Percentiles rank a stretch among this genome's conserved stretches.
Evolutionary conservation across 129 eudicot species (phyloP).

Genomic region (Arctium lappa): DNA sequence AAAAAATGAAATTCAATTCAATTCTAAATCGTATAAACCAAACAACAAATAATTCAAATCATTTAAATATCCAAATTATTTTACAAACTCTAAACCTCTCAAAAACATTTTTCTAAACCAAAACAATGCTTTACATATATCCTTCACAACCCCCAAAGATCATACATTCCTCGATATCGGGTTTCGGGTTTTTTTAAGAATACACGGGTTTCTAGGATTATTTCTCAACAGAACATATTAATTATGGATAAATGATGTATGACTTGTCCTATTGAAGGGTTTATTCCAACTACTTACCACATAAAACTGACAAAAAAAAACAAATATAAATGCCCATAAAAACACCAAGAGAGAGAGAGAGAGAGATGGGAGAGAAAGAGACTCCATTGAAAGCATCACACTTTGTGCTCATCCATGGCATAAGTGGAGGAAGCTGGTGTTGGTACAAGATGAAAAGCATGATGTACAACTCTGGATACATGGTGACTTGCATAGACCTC

Average conservation of each 20-base stretch:
- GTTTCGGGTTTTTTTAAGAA: background rate
- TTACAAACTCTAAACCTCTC: background rate
- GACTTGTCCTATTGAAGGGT: constrained; percentile 38
- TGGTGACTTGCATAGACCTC: constrained; percentile 49
- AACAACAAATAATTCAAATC: too few relatives aligned
- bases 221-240: constrained; percentile 15
- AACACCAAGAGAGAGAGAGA: background rate
- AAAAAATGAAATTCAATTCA: too few relatives aligned
- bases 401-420: constrained; percentile 57
- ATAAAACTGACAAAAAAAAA: constrained; percentile 24
- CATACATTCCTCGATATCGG: background rate
- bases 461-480: constrained; percentile 45
- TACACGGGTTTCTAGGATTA: constrained; percentile 8
- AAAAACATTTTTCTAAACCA: background rate
- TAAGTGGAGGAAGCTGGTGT: constrained; percentile 53
- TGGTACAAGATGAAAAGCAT: constrained; percentile 53
- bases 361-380: constrained; percentile 23
- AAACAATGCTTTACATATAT: background rate
- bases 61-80: too few relatives aligned
- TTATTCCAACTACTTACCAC: constrained; percentile 35
- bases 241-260: constrained; percentile 20
- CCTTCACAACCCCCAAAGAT: background rate
- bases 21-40: too few relatives aligned
- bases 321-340: constrained; percentile 34
- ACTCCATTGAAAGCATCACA: constrained; percentile 37